Base-by-base conservation (phyloP, 306 rosid species). In the Sindora glabra region DNA sequence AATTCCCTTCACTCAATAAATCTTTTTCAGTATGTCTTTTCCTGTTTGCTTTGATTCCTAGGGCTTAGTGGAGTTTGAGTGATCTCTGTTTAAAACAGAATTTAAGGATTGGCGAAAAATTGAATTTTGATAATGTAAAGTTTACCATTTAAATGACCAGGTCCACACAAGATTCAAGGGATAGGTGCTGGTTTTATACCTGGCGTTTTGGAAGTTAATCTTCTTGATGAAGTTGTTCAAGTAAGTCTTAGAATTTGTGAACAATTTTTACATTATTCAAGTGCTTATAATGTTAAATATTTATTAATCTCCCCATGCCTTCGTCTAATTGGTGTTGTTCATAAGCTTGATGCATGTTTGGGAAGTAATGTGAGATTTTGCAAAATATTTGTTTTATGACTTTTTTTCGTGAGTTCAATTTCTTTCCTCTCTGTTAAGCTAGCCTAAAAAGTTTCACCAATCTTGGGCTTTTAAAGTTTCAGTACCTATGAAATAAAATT, bases 131-230 rank as follows among this genome's bases (percentile, higher is more conserved):
- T 77, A 64, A 65, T 13, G 17, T 53, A 18, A 15, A 60, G 64
- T 32, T 58, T 29, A 34, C 56, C 54, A 17, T 34, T 56, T 48
- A 30, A 49, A 59, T 78, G 67, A 66, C 24, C 61, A 89, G 96
- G 96, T 72, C 90, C 94, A 13, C 96, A 89, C 78, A 89, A 83
- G 81, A 89, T 89, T 79, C 88, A 89, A 78, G 96, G 96, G 75
- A 89, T 89, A 58, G 96, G 96, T 32, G 94, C 90, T 64, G 96
- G 94, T 61, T 89, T 89, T 68, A 33, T 85, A 44, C 94, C 88
- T 10, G 86, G 83, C n/a, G 96, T 89, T 67, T 72, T 89, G 68
- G 94, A 89, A 2, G 82, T 80, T 62, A 63, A 58, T 63, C 68
- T 85, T 67, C 33, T 89, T 16, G 94, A 89, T 30, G 94, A 85